Evolutionary conservation across 495 filamentous ascomycete genomes (phyloP).

Genomic region (Talaromyces thailandensis): DNA sequence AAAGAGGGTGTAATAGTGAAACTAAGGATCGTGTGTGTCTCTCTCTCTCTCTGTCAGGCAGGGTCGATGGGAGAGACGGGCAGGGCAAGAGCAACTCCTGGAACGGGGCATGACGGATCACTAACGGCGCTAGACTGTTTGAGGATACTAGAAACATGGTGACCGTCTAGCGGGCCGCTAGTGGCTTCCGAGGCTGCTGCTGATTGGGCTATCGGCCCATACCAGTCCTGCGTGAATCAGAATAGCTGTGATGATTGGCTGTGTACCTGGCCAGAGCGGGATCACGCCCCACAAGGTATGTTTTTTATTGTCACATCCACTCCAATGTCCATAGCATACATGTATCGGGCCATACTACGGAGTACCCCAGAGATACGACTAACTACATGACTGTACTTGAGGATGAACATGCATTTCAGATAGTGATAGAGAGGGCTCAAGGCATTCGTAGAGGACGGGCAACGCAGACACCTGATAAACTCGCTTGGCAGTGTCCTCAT

Average conservation of each 20-base stretch:
- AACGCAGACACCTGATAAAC: background rate
- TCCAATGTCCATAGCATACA: background rate
- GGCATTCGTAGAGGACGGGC: background rate
- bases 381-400: background rate
- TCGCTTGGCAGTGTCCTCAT: background rate
- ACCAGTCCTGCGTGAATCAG: background rate
- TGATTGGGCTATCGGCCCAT: background rate
- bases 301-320: background rate
- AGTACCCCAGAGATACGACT: background rate
- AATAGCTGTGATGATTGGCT: background rate
- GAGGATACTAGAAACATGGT: conserved; percentile 4
- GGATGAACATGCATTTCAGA: background rate
- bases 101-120: background rate
- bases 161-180: conserved; percentile 5
- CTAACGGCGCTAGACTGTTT: background rate
- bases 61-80: background rate
- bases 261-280: background rate
- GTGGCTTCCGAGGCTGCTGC: background rate
- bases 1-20: background rate
- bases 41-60: background rate
- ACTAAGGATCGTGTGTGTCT: conserved; percentile 2
- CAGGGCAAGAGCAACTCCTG: background rate
- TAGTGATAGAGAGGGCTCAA: background rate
- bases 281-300: background rate
- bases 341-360: background rate